Base-by-base conservation (phyloP, 129 eudicot genomes). In the Tagetes erecta region DNA sequence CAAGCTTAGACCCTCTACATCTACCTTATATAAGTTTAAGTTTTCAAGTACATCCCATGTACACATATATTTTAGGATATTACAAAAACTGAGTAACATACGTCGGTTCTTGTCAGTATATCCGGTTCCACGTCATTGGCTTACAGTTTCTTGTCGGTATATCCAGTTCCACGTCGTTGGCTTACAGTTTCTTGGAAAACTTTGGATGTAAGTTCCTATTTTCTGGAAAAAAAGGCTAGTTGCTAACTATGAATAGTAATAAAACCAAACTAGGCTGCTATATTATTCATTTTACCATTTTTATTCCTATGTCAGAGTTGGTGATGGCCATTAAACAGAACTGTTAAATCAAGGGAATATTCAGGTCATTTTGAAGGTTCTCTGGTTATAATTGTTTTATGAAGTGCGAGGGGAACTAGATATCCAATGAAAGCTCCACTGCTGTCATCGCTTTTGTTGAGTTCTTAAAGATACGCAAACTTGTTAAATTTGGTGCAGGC, bases 391-490 rank as follows among this genome's bases (percentile, higher is more conserved):
- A 13, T 74, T 36, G 49, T 46, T 14, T 72, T n/a, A 35, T 37
- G 70, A 74, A 46, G 70, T 62, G 65, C 50, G 62, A 62, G 62
- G 33, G 8, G 12, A 47, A 36, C 47, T 64, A 75, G 27, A 20
- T 75, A 70, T 64, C 0, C n/a, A 64, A 49, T 75, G 53, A 64
- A 75, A 65, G 64, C 72, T 75, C 51, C 63, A 7, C 11, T 50
- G 45, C 62, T 49, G 35, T 34, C 36, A 13, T 49, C n/a, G 50
- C n/a, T 35, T 50, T 34, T 70, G 7, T 70, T 70, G 13, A 71
- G 31, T 8, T 53, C 36, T 37, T 53, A 51, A 20, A 53, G 64
- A 56, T 27, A 52, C 37, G 65, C 52, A 14, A 62, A 27, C 13
- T 68, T 45, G 40, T 41, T 71, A 38, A 10, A 50, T 36, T 27